phyloP scores from a whole-genome alignment of 306 rosid genomes.

The Vachellia pachyceras region DNA sequence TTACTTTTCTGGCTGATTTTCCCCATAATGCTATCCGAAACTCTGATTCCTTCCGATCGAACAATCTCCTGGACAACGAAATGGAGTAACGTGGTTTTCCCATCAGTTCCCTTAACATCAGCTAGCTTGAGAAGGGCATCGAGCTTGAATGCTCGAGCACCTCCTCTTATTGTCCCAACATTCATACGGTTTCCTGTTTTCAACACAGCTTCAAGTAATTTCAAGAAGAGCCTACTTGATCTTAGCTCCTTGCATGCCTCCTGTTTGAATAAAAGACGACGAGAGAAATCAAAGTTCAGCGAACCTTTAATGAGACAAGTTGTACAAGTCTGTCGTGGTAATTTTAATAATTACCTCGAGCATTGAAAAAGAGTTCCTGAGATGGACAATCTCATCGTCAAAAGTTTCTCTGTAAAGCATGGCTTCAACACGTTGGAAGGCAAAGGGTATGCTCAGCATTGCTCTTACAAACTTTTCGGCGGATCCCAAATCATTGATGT shows the following conservation, averaged over 20 bases:
- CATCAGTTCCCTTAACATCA: constrained; percentile 94
- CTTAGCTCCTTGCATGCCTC: constrained; percentile 96
- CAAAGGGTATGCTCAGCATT: constrained; percentile 69
- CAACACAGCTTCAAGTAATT: constrained; percentile 85
- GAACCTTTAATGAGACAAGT: constrained; percentile 1
- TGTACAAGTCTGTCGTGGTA: not conserved
- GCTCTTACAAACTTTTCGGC: constrained; percentile 79
- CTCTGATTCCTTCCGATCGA: constrained; percentile 79
- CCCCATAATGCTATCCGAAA: constrained; percentile 95
- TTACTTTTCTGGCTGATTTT: constrained; percentile 70
- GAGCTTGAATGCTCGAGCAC: constrained; percentile 88
- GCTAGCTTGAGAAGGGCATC: constrained; percentile 91
- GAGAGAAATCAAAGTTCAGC: not conserved
- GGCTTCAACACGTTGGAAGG: constrained; percentile 80
- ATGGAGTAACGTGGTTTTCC: constrained; percentile 88
- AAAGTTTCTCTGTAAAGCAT: constrained; percentile 91
- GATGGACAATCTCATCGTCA: constrained; percentile 93
- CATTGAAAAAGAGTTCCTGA: constrained; percentile 84
- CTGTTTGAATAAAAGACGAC: constrained; percentile 41
- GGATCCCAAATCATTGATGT: constrained; percentile 82
- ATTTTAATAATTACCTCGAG: constrained; percentile 70
- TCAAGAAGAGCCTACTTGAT: constrained; percentile 93
- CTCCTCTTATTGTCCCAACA: constrained; percentile 95
- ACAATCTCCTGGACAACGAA: constrained; percentile 93
- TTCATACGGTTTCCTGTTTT: constrained; percentile 98